Conservation (phyloP, 2,329 filamentous ascomycete genomes). For the Neoarthrinium moseri region DNA sequence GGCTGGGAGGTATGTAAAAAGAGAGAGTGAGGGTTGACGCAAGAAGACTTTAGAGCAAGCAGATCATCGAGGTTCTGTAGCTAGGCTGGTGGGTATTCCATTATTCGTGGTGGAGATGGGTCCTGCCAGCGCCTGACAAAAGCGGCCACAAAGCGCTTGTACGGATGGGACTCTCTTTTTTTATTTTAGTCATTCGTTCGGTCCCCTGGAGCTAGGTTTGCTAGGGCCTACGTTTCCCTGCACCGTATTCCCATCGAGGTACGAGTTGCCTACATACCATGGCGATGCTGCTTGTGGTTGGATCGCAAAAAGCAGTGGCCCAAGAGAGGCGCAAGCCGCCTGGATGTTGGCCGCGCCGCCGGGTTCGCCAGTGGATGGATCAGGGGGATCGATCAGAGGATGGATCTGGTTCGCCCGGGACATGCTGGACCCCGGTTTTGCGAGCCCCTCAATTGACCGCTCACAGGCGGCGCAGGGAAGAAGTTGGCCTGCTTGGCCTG, state of each 20-base stretch:
- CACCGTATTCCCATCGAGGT: not conserved
- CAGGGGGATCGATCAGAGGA: not conserved
- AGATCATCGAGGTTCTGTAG: not conserved
- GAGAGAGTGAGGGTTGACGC: not conserved
- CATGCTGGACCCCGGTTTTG: not conserved
- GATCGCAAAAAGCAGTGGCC: no score
- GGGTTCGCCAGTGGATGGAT: no score
- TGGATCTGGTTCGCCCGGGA: constrained; percentile 5
- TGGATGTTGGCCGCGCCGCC: no score
- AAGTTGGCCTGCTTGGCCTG: no score
- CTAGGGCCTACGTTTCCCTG: not conserved
- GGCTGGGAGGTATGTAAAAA: not conserved
- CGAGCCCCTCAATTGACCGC: constrained; percentile 1
- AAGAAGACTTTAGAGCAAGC: no score
- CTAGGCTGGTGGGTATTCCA: constrained; percentile 2
- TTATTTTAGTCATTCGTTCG: constrained; percentile 2
- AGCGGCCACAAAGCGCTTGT: not conserved
- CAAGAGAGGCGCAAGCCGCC: no score
- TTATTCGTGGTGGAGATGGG: constrained; percentile 1
- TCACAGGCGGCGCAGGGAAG: no score
- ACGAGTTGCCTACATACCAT: no score
- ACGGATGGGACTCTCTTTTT: not conserved
- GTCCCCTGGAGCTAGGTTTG: constrained; percentile 7
- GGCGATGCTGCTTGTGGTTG: no score
- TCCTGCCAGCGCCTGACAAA: constrained; percentile 3